Evolutionary conservation across 2,329 filamentous ascomycete species (phyloP).

Genomic region (Harringtonia lauricola): DNA sequence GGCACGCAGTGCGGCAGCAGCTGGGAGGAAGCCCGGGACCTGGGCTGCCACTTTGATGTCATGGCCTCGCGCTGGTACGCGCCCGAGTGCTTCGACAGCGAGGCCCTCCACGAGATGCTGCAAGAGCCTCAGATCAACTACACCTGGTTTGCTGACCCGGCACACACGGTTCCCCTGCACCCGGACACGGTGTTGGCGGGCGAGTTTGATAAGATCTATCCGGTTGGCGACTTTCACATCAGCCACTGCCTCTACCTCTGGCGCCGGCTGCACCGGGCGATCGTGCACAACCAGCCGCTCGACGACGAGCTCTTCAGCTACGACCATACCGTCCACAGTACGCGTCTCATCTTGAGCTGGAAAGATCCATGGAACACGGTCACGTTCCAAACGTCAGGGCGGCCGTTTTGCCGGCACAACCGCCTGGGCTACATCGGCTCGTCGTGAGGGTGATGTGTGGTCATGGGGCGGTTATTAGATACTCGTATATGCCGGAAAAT

Average conservation of each 20-base stretch:
- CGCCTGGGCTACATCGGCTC: background rate
- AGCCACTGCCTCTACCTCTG: conserved; percentile 2
- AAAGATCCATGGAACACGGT: background rate
- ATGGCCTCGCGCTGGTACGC: conserved; percentile 3
- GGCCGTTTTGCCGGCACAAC: background rate
- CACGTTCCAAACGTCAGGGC: background rate
- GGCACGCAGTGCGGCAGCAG: conserved; percentile 1
- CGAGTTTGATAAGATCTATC: conserved; percentile 2
- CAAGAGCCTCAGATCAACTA: conserved; percentile 2
- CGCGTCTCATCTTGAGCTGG: background rate
- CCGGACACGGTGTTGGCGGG: background rate
- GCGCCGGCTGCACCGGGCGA: background rate
- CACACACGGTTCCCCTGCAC: background rate
- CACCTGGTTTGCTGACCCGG: conserved; percentile 2
- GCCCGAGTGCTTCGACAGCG: background rate
- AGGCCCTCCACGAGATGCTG: background rate
- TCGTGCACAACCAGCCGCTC: background rate
- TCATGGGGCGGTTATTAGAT: no score
- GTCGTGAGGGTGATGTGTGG: no score
- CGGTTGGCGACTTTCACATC: background rate
- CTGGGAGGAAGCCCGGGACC: conserved; percentile 1
- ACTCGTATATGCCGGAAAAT: no score
- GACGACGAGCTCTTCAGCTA: background rate
- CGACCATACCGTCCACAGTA: background rate
- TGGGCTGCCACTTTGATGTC: conserved; percentile 2